phyloP scores from a whole-genome alignment of 1,284 basidiomycete genomes.

The Ceratobasidium theobromae region DNA sequence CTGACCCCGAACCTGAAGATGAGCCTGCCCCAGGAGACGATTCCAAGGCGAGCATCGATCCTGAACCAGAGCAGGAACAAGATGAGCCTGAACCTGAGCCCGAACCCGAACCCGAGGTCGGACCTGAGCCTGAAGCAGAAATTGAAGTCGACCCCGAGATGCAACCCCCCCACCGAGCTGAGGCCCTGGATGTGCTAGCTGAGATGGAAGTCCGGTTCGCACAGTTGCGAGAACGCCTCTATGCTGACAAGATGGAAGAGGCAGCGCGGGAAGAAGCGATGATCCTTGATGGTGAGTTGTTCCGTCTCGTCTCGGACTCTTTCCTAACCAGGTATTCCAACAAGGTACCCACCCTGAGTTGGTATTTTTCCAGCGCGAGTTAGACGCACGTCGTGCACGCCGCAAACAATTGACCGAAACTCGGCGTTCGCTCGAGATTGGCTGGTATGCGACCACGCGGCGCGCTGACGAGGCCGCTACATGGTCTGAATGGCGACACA shows the following conservation, averaged over 20 bases:
- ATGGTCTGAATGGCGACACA: conserved; percentile 78
- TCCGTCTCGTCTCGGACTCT: conserved; percentile 7
- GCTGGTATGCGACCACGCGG: conserved; percentile 57
- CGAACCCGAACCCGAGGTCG: conserved; percentile 38
- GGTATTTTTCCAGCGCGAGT: conserved; percentile 71
- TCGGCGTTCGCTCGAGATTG: conserved; percentile 64
- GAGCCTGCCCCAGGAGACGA: conserved; percentile 41
- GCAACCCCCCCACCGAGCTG: conserved; percentile 72
- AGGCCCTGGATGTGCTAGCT: conserved; percentile 75
- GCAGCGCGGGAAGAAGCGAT: conserved; percentile 74
- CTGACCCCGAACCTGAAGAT: conserved; percentile 42
- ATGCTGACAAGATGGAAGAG: conserved; percentile 79
- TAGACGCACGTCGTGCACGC: conserved; percentile 70
- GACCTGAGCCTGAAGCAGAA: conserved; percentile 51
- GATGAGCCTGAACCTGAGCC: conserved; percentile 39
- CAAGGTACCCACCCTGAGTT: conserved; percentile 81
- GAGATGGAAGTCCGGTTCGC: conserved; percentile 78
- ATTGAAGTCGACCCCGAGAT: conserved; percentile 59
- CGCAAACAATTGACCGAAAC: conserved; percentile 70
- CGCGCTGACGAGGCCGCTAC: conserved; percentile 62
- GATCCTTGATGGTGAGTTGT: conserved; percentile 59
- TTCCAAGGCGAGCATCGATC: conserved; percentile 41
- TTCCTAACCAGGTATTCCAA: conserved; percentile 33
- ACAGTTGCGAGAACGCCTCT: conserved; percentile 67
- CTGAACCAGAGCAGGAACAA: conserved; percentile 47